Evolutionary conservation across 192 early-diverging fungal species (phyloP).

Genomic region (Coemansia sp.): DNA sequence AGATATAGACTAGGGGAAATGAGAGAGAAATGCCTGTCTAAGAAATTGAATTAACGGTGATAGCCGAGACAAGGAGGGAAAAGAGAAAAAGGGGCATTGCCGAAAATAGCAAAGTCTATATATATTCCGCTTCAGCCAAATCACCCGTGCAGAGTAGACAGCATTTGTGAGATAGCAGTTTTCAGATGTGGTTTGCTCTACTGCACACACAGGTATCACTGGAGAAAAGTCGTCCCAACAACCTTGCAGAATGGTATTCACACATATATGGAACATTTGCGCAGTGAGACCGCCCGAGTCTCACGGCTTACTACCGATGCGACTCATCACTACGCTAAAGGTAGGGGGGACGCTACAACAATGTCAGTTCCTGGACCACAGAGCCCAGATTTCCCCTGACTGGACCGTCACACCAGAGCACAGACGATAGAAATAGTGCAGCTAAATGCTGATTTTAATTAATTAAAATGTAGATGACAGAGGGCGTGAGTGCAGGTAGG

Average conservation of each 20-base stretch:
- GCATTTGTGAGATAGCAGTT: neutral
- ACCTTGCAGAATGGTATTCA: neutral
- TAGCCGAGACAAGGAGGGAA: neutral
- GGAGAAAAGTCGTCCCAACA: neutral
- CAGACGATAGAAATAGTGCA: neutral
- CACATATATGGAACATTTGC: neutral
- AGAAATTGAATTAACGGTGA: neutral
- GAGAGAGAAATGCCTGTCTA: neutral
- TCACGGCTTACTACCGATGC: neutral
- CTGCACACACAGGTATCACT: slow-evolving; percentile 8
- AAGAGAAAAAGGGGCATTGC: neutral
- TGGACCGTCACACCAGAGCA: neutral
- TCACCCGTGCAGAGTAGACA: neutral
- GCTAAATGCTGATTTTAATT: neutral
- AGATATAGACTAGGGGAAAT: neutral
- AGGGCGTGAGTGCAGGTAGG: neutral
- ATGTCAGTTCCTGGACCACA: neutral
- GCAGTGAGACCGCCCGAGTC: neutral
- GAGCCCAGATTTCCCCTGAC: neutral
- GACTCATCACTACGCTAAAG: neutral
- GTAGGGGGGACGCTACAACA: neutral
- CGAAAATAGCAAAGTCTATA: neutral
- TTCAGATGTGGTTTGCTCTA: neutral
- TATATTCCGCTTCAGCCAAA: neutral
- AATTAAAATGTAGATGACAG: neutral